phyloP scores from a whole-genome alignment of 2,329 filamentous ascomycete species.

The Fusarium bactridioides region DNA sequence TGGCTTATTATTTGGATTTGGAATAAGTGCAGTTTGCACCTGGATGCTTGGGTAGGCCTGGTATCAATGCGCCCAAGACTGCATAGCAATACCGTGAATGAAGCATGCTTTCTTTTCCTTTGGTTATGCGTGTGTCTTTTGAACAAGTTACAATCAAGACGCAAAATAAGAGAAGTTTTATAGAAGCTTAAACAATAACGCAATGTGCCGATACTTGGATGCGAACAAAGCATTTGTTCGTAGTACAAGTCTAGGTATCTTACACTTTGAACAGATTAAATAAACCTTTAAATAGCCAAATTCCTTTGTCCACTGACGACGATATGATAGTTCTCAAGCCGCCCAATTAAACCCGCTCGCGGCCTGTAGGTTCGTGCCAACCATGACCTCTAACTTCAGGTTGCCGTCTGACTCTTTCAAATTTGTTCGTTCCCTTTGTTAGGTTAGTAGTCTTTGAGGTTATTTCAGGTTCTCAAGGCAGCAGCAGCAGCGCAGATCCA shows the following conservation, averaged over 20 bases:
- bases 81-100: background rate
- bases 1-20: background rate
- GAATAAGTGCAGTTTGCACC: background rate
- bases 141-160: background rate
- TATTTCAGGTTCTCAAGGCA: slow-evolving; percentile 26
- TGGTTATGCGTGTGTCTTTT: background rate
- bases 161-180: background rate
- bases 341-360: background rate
- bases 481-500: slow-evolving; percentile 20
- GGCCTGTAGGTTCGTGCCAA: background rate
- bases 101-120: background rate
- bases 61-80: background rate
- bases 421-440: background rate
- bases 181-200: background rate
- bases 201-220: background rate
- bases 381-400: background rate
- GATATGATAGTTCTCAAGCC: background rate
- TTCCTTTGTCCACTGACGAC: background rate
- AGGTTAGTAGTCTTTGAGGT: background rate
- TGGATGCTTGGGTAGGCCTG: background rate
- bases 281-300: background rate
- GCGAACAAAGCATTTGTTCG: background rate
- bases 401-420: slow-evolving; percentile 16
- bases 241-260: background rate
- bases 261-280: background rate